phyloP scores from a whole-genome alignment of 2,329 filamentous ascomycete species.

The Hypomyces perniciosus region DNA sequence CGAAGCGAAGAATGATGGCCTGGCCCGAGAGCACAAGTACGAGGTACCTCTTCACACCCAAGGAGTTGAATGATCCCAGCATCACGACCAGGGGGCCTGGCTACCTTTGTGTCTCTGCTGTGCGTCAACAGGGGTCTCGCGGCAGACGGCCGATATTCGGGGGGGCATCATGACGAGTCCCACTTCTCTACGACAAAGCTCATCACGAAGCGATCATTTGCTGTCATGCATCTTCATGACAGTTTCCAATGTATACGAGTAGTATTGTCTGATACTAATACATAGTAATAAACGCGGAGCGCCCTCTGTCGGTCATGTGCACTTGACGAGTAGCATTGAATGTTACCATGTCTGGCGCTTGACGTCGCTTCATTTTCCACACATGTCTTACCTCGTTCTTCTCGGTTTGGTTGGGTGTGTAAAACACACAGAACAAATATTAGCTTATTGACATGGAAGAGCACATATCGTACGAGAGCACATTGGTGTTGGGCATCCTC shows the following conservation, averaged over 20 bases:
- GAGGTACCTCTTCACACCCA: neutral
- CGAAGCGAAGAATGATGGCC: neutral
- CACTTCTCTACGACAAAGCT: neutral
- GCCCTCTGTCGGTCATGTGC: conserved; percentile 6
- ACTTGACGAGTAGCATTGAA: conserved; percentile 2
- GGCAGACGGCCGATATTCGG: conserved; percentile 13
- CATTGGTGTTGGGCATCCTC: no score
- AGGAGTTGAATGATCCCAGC: conserved; percentile 11
- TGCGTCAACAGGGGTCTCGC: conserved; percentile 13
- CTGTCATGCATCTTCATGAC: no score
- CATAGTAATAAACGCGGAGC: conserved; percentile 10
- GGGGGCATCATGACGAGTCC: conserved; percentile 8
- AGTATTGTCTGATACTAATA: neutral
- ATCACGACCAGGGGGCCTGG: conserved; percentile 5
- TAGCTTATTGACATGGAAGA: no score
- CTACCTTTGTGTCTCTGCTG: conserved; percentile 7
- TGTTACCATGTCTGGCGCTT: conserved; percentile 2
- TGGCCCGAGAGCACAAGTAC: conserved; percentile 4
- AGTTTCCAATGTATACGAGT: neutral
- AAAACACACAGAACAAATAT: no score
- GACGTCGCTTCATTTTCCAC: neutral
- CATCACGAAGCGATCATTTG: conserved; percentile 1
- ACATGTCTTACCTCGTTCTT: neutral
- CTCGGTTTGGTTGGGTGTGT: no score
- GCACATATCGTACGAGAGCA: no score